Evolutionary conservation across 1,284 basidiomycete genomes (phyloP).

Genomic region (Nidula niveotomentosa): DNA sequence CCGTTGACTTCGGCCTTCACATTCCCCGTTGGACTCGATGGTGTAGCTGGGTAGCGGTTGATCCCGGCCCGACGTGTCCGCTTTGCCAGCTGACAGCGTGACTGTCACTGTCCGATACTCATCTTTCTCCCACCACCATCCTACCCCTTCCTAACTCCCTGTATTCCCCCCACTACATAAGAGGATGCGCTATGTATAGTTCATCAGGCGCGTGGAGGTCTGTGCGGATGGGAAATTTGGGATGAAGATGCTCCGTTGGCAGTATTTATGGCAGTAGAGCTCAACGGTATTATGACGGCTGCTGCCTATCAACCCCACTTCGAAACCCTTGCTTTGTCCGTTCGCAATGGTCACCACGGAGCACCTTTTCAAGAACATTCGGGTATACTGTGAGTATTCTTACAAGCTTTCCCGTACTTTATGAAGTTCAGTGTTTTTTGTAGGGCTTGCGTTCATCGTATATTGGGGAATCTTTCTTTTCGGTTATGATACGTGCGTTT

Average conservation of each 20-base stretch:
- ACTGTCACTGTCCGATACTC: neutral
- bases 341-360: neutral
- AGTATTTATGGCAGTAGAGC: no score
- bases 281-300: no score
- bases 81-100: neutral
- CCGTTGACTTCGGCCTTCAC: no score
- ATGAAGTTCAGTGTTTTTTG: neutral
- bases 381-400: constrained; percentile 52
- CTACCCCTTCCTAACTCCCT: constrained; percentile 5
- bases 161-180: constrained; percentile 8
- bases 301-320: neutral
- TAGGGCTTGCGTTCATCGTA: constrained; percentile 69
- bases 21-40: neutral
- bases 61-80: neutral
- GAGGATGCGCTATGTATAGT: neutral
- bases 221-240: neutral
- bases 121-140: constrained; percentile 5
- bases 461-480: constrained; percentile 82
- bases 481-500: constrained; percentile 70
- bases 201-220: neutral
- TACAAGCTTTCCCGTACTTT: neutral
- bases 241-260: neutral
- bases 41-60: neutral
- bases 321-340: neutral
- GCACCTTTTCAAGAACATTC: constrained; percentile 46